Percentiles rank a stretch among this genome's conserved stretches.
Evolutionary conservation across 805 yeast species (phyloP).

Genomic region (Spathaspora girioi): DNA sequence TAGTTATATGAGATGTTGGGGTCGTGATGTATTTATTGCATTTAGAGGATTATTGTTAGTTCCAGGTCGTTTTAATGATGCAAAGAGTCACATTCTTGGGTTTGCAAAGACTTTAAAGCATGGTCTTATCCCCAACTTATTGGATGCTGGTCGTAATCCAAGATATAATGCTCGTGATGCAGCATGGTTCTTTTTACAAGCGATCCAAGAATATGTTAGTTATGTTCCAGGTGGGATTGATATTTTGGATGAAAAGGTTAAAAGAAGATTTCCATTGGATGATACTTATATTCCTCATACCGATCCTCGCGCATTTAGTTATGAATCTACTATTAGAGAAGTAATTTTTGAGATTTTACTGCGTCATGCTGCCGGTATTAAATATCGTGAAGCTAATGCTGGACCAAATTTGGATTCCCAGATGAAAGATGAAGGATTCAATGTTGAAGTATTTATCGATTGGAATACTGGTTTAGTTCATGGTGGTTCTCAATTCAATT

Average conservation of each 20-base stretch:
- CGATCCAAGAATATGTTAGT: constrained; percentile 76
- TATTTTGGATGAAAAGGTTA: constrained; percentile 67
- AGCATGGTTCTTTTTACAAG: constrained; percentile 89
- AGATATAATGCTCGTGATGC: constrained; percentile 96
- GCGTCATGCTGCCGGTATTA: constrained; percentile 88
- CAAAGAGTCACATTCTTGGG: constrained; percentile 74
- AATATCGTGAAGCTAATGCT: constrained; percentile 92
- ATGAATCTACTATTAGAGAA: constrained; percentile 68
- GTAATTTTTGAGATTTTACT: constrained; percentile 74
- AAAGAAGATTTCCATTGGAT: constrained; percentile 84
- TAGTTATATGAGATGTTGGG: constrained; percentile 97
- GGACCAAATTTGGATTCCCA: constrained; percentile 85
- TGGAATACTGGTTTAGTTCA: constrained; percentile 85
- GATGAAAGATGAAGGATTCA: constrained; percentile 90
- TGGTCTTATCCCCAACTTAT: constrained; percentile 88
- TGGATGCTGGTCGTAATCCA: constrained; percentile 92
- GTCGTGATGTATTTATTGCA: constrained; percentile 90
- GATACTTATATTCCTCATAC: constrained; percentile 70
- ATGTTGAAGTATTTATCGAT: constrained; percentile 75
- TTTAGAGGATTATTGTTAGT: constrained; percentile 77
- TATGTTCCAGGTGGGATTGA: constrained; percentile 65
- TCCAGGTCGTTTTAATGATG: constrained; percentile 76
- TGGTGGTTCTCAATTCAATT: constrained; percentile 90
- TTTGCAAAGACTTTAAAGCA: constrained; percentile 92
- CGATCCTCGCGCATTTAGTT: constrained; percentile 72